Base-by-base conservation (phyloP, 805 yeast genomes). In the Barnettozyma botsteinii region DNA sequence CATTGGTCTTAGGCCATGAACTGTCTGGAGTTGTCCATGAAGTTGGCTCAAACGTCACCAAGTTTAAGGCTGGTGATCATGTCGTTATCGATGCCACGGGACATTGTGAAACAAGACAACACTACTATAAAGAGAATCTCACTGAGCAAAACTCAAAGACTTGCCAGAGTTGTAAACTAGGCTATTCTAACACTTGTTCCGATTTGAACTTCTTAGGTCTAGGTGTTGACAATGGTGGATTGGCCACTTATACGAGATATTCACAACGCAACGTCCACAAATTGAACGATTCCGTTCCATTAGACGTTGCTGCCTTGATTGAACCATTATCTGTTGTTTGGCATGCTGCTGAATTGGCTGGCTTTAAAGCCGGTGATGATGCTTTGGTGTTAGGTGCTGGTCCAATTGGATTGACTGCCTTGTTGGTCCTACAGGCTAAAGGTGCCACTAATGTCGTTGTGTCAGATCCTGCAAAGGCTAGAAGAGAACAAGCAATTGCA, bases 1-100 rank as follows among this genome's bases (percentile, higher is more conserved):
- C 81, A n/a, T 59, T 75, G 48, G 77, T 75, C 17, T 72, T 79
- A 34, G 81, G 81, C 43, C 81, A 75, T 58, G 81, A 75, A 57
- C 77, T 79, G 60, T 75, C 77, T 26, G 80, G 81, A 52, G 67
- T 70, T 18, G 80, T 75, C 40, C 75, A 73, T 33, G 75, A 65
- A 20, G 60, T 68, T 51, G 81, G 81, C 43, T 61, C 62, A 22
- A 61, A 67, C 43, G 81, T 75, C 40, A 61, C 53, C 19, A 69
- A 72, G 35, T 66, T 75, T 56, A 57, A 72, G 50, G 52, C 69
- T 40, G 81, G 81, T 49, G 81, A 75, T 52, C 69, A 64, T 43
- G 80, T 78, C 30, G 81, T 79, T 48, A 63, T 79, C 15, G 77
- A 72, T 43, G 66, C 71, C 9, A 64, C 73, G 2, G 70, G 72